Conservation (phyloP, 2,329 filamentous ascomycete species). For the Zasmidium citrigriseum region DNA sequence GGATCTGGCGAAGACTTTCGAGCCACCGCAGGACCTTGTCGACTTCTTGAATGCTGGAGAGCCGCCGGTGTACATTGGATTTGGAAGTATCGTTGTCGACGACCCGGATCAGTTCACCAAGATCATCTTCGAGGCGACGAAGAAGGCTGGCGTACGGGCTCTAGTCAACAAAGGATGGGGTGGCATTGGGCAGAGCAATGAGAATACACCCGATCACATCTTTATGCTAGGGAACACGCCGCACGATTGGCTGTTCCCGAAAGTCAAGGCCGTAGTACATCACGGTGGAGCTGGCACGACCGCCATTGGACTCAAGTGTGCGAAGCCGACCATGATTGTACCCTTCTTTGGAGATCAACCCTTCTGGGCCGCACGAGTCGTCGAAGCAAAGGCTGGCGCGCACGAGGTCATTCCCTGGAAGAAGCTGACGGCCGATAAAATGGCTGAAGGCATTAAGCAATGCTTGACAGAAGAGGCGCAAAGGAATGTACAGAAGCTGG, state of each 20-base stretch:
- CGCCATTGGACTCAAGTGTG: constrained; percentile 71
- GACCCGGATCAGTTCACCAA: constrained; percentile 68
- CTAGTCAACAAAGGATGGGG: constrained; percentile 77
- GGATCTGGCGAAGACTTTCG: constrained; percentile 37
- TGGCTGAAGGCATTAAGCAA: constrained; percentile 71
- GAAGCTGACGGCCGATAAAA: constrained; percentile 60
- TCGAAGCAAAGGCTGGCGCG: constrained; percentile 64
- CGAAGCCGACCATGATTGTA: constrained; percentile 72
- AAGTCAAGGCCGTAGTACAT: constrained; percentile 67
- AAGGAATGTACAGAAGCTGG: constrained; percentile 60
- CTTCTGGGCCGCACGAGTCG: constrained; percentile 75
- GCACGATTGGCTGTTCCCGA: constrained; percentile 75
- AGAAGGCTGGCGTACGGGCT: constrained; percentile 66
- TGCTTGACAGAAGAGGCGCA: constrained; percentile 64
- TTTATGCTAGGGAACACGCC: constrained; percentile 74
- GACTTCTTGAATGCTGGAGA: constrained; percentile 59
- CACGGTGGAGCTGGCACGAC: constrained; percentile 80
- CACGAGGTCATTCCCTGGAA: constrained; percentile 68
- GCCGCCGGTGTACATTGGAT: constrained; percentile 71
- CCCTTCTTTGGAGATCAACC: constrained; percentile 80
- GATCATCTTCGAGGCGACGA: constrained; percentile 70
- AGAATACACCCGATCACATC: constrained; percentile 64
- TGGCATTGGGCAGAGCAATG: constrained; percentile 61
- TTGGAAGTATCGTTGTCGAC: constrained; percentile 75
- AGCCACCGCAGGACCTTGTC: constrained; percentile 34